Evolutionary conservation across 768 basidiomycete species (phyloP).

Genomic region (Boletus rubropictus): DNA sequence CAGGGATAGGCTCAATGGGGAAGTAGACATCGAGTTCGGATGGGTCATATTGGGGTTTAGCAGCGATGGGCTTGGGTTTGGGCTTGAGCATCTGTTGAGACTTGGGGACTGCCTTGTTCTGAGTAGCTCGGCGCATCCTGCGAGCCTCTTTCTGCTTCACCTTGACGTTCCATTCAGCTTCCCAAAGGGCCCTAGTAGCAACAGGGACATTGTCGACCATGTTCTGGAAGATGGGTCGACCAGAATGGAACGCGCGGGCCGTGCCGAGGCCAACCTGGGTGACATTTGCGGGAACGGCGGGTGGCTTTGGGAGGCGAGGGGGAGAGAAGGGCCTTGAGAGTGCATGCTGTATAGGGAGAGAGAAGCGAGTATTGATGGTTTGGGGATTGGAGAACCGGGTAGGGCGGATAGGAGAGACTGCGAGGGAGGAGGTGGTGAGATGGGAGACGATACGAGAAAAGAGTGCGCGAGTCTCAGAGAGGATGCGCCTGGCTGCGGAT

Average conservation of each 20-base stretch:
- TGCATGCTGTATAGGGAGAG: conserved; percentile 48
- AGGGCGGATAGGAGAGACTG: conserved; percentile 10
- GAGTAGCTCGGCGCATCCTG: conserved; percentile 19
- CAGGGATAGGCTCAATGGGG: conserved; percentile 28
- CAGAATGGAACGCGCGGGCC: conserved; percentile 69
- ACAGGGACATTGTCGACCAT: conserved; percentile 76
- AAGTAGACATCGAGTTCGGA: conserved; percentile 61
- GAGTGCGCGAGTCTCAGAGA: conserved; percentile 50
- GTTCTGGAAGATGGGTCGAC: conserved; percentile 73
- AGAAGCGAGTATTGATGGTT: conserved; percentile 51
- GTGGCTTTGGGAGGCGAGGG: conserved; percentile 55
- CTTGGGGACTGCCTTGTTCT: conserved; percentile 17
- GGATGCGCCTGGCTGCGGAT: conserved; percentile 39
- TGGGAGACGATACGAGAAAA: conserved; percentile 51
- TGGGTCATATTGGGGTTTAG: conserved; percentile 21
- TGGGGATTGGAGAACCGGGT: conserved; percentile 21
- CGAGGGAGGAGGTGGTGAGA: conserved; percentile 38
- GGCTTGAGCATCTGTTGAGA: conserved; percentile 29
- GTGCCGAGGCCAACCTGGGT: conserved; percentile 71
- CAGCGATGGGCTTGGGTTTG: conserved; percentile 8
- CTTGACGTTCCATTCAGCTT: conserved; percentile 65
- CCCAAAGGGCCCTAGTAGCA: conserved; percentile 65
- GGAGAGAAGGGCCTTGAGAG: conserved; percentile 42
- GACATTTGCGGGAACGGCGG: conserved; percentile 43
- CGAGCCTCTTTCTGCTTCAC: conserved; percentile 39